Base-by-base conservation (phyloP, 2,329 filamentous ascomycete species). In the Fusarium heterosporum region DNA sequence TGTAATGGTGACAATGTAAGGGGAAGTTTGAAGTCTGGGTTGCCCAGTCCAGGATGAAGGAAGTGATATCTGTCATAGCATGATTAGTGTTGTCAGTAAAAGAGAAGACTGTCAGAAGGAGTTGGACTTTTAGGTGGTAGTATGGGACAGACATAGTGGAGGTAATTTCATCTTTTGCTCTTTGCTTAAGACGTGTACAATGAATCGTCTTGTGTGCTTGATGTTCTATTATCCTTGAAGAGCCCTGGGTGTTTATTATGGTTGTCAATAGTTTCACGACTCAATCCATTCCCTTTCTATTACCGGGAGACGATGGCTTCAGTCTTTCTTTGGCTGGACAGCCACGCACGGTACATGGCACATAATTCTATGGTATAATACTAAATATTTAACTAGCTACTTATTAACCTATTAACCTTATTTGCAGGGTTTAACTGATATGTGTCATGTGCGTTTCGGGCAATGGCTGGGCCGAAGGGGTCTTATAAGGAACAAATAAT, bases 81-180 rank as follows among this genome's bases (percentile, higher is more conserved):
- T 32, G 61, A 51, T 32, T 40, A 55, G 40, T 32, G 51, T 62
- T 66, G 53, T 32, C 32, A 54, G 55, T 26, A 28, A 57, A n/a
- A 47, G 47, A 64, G 38, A 49, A 40, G 63, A 61, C 42, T 63
- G 59, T 54, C 42, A 64, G 61, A 68, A 68, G 50, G 51, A 66
- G 65, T 66, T 45, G 66, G 62, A 67, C 54, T 55, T 55, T 38
- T 36, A 54, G 36, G 36, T 54, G 49, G 57, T 47, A 42, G 41
- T 55, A 36, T 41, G 38, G 47, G 40, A 48, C 30, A 61, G 62
- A 49, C 34, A 61, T 55, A 60, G 66, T 16, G 66, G 66, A 67
- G 64, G 66, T 69, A 69, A 67, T 69, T 62, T 66, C 61, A 67
- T 57, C 32, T 64, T 69, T 62, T 66, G 55, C 63, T 57, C 32